Evolutionary conservation across 257 asterid genomes (phyloP), one percentile per base, ranked within the genome.

Genomic region (Ballota nigra): DNA sequence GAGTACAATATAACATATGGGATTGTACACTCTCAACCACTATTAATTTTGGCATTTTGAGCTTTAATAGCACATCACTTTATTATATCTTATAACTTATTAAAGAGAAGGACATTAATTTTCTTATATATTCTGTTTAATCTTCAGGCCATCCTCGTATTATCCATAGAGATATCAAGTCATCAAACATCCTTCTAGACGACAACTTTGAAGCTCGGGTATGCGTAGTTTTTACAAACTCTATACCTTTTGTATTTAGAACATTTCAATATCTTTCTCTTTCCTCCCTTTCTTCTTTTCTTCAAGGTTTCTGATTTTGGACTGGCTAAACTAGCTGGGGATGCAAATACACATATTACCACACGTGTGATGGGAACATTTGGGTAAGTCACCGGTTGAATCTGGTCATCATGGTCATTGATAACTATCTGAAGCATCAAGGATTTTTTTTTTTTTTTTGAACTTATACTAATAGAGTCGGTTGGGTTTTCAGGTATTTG

Each of bases 341-440:
- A 90, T 73, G 64, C 83, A 41, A 75, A 86, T 68, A 70, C 95
- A 69, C 92, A 90, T 75, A 78, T 90, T 63, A 86, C 89, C 19
- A 90, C 96, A 4, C 95, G 96, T 58, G 95, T 90, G 26, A 75
- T 90, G 85, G 96, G 96, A 71, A 88, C 96, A 28, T 84, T 89
- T 79, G 96, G 95, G 96, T 89, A 75, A 52, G 84, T 67, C 29
- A 15, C 69, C 22, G n/a, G 59, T 63, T 20, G 59, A 0, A 52
- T 43, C 49, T 56, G 11, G 22, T 82, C 57, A 47, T 69, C 8
- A 63, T 65, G 53, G 52, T 67, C 31, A 6, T 68, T n/a, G 11
- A 67, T 45, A 55, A 31, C 63, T 31, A 71, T 55, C 47, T 55
- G 70, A 74, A 69, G 56, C 64, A 41, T 53, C 49, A 20, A 63